These are phyloP conservation scores for Vitis rupestris DNA, from an alignment of 164 flowering plant species.

Conservation along the genomic window DNA sequence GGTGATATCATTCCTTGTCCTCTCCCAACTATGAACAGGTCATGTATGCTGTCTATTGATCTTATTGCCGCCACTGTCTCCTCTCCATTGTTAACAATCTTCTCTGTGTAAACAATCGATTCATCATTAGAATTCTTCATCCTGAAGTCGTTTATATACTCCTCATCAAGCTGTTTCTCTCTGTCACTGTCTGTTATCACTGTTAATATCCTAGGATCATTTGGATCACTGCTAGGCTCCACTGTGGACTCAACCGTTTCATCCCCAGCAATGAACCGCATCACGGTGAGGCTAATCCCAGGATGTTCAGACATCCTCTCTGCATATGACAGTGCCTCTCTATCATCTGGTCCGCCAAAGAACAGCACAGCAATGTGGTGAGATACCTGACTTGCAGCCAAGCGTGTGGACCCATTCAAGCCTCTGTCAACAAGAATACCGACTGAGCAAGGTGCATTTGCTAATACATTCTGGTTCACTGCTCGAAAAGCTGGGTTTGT, in stretches of 20 bases:
- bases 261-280: conserved; percentile 24
- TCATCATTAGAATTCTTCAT: conserved; percentile 8
- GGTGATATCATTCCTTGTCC: conserved; percentile 27
- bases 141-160: conserved; percentile 23
- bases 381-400: conserved; percentile 15
- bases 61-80: conserved; percentile 30
- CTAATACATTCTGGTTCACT: conserved; percentile 29
- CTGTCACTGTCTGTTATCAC: conserved; percentile 10
- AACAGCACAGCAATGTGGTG: conserved; percentile 27
- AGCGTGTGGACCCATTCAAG: conserved; percentile 17
- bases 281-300: conserved; percentile 21
- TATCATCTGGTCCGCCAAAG: conserved; percentile 38
- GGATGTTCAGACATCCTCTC: conserved; percentile 30
- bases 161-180: conserved; percentile 20
- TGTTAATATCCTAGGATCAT: background rate
- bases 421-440: conserved; percentile 38
- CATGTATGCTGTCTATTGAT: conserved; percentile 24
- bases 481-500: conserved; percentile 31
- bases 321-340: conserved; percentile 30
- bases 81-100: conserved; percentile 30
- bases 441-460: conserved; percentile 34
- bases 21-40: conserved; percentile 39
- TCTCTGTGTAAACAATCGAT: conserved; percentile 21
- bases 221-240: background rate
- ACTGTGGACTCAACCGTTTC: conserved; percentile 6